Base-by-base conservation (phyloP, 768 basidiomycete species). In the Naganishia randhawae region DNA sequence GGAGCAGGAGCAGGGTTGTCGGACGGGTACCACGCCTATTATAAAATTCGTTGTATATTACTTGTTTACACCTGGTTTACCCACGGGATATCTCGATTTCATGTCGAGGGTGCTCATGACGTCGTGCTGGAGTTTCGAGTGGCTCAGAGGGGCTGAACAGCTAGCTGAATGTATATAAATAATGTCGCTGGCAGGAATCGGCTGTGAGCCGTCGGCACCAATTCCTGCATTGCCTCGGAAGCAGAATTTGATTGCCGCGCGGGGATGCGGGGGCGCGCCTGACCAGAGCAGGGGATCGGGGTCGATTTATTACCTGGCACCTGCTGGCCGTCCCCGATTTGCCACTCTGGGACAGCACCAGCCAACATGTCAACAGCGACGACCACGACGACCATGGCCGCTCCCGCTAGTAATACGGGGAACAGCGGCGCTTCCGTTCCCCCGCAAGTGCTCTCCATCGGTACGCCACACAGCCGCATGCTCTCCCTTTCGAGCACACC, bases 401-500 rank as follows among this genome's bases (percentile, higher is more conserved):
- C n/a, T n/a, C n/a, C n/a, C n/a, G n/a, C n/a, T n/a, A n/a, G n/a
- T n/a, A n/a, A n/a, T n/a, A 41, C 37, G 11, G 3, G n/a, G 16
- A 41, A 41, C 32, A 41, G 1, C 22, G 57, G 57, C 5, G 16
- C n/a, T 39, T 25, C 37, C 1, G 57, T 61, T 39, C 57, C 57
- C 3, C 57, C 57, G 25, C 57, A 61, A 22, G 57, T 61, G 37
- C 22, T 61, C n/a, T 41, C 57, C 37, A 61, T 61, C 39, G 57
- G 57, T 41, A 41, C 22, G 57, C 41, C 1, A 3, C 22, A 14
- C 33, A 4, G 6, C 19, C 19, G 5, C 29, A 13, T 25, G 19
- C 57, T 25, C 13, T 25, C 6, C 37, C n/a, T n/a, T n/a, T n/a
- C n/a, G n/a, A n/a, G 10, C 57, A 10, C 9, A 11, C 9, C 14